Percentiles rank a stretch among this genome's conserved stretches.
Evolutionary conservation across 306 rosid species (phyloP).

Genomic region (Bauhinia variegata): DNA sequence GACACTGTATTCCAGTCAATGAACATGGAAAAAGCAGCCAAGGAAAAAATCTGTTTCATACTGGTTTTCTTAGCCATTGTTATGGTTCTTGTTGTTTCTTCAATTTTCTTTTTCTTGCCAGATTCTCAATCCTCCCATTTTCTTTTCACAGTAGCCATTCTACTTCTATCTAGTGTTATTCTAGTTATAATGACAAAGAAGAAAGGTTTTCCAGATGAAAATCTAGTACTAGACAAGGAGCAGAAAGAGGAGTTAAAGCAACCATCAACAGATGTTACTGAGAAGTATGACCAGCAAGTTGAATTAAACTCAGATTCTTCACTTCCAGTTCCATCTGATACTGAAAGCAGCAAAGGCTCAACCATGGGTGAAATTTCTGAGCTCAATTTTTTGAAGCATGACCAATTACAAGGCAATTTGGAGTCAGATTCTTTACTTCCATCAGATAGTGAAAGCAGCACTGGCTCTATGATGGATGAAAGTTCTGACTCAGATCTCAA

Average conservation of each 20-base stretch:
- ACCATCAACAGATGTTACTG: conserved; percentile 24
- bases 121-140: conserved; percentile 42
- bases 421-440: conserved; percentile 50
- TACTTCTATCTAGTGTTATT: conserved; percentile 48
- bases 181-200: conserved; percentile 46
- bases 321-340: conserved; percentile 47
- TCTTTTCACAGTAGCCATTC: conserved; percentile 46
- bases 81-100: conserved; percentile 42
- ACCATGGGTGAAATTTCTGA: conserved; percentile 41
- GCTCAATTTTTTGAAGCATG: conserved; percentile 31
- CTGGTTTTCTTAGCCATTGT: conserved; percentile 30
- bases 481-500: conserved; percentile 39
- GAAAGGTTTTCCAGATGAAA: conserved; percentile 37
- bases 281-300: conserved; percentile 35
- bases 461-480: conserved; percentile 39
- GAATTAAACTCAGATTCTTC: conserved; percentile 35
- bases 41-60: conserved; percentile 38
- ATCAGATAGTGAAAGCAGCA: conserved; percentile 49
- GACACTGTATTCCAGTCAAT: conserved; percentile 18
- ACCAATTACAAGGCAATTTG: conserved; percentile 19
- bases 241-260: conserved; percentile 21
- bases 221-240: conserved; percentile 17
- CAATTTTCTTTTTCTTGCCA: conserved; percentile 39
- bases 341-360: conserved; percentile 48
- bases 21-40: conserved; percentile 49